A percentile compares a stretch with the other conserved stretches of the same genome.
phyloP scores from a whole-genome alignment of 495 filamentous ascomycete species.

The Patellaria atrata region DNA sequence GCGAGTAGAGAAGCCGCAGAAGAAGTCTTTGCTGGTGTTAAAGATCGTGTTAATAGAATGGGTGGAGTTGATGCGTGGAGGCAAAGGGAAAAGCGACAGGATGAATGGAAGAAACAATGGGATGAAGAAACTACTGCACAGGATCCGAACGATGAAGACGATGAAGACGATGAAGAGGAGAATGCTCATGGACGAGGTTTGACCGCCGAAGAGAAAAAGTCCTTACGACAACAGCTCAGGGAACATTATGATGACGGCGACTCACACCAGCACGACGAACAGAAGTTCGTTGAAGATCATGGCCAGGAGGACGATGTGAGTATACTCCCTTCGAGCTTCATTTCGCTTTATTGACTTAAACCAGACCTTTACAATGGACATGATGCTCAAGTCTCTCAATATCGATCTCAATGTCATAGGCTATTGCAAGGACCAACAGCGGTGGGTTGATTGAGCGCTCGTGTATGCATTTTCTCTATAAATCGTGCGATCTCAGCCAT shows the following conservation, averaged over 20 bases:
- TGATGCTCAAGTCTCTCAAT: conserved; percentile 55
- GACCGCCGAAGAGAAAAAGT: not conserved
- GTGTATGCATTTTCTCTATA: too few relatives aligned
- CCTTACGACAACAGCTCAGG: too few relatives aligned
- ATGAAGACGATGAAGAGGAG: conserved; percentile 7
- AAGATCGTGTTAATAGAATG: conserved; percentile 38
- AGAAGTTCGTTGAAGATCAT: too few relatives aligned
- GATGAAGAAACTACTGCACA: conserved; percentile 19
- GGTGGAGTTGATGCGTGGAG: conserved; percentile 44
- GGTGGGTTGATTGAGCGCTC: conserved; percentile 39
- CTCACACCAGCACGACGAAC: too few relatives aligned
- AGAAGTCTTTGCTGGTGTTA: conserved; percentile 32
- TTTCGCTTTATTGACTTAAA: too few relatives aligned
- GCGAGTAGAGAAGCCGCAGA: conserved; percentile 34
- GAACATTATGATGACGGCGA: too few relatives aligned
- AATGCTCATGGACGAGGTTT: conserved; percentile 2
- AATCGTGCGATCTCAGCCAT: too few relatives aligned
- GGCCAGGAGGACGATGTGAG: too few relatives aligned
- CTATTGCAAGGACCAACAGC: conserved; percentile 39
- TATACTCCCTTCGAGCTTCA: too few relatives aligned
- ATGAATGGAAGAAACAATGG: conserved; percentile 23
- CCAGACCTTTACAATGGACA: conserved; percentile 48
- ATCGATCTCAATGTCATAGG: conserved; percentile 50
- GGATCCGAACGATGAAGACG: conserved; percentile 6
- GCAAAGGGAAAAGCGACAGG: conserved; percentile 31